phyloP scores from a whole-genome alignment of 495 filamentous ascomycete species.

The Tricharina praecox region DNA sequence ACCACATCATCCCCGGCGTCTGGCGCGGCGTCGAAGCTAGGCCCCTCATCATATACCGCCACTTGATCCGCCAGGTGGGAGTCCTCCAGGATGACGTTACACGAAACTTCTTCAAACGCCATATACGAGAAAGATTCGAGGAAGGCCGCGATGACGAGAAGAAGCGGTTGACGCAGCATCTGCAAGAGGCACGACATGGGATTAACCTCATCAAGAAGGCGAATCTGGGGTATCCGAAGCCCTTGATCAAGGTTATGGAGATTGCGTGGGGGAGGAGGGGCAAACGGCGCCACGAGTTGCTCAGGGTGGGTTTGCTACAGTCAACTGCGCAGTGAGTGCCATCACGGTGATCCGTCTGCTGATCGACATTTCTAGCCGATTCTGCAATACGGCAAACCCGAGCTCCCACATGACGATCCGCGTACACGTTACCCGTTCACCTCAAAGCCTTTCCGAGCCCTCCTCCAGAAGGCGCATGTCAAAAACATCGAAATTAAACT shows the following conservation, averaged over 20 bases:
- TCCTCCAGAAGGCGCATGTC: slow-evolving; percentile 25
- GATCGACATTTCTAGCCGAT: slow-evolving; percentile 8
- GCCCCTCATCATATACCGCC: slow-evolving; percentile 50
- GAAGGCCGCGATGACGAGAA: slow-evolving; percentile 14
- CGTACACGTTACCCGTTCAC: slow-evolving; percentile 11
- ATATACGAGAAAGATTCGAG: slow-evolving; percentile 42
- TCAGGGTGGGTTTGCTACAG: slow-evolving; percentile 30
- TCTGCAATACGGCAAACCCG: not conserved
- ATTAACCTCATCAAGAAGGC: slow-evolving; percentile 37
- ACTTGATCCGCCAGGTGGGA: slow-evolving; percentile 64
- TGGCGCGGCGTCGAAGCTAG: not conserved
- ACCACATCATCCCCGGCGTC: slow-evolving; percentile 19
- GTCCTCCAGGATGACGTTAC: slow-evolving; percentile 66
- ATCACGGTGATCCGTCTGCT: too few relatives aligned
- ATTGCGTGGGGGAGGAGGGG: slow-evolving; percentile 61
- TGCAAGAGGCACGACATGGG: slow-evolving; percentile 27
- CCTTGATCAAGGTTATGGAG: slow-evolving; percentile 47
- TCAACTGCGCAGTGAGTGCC: too few relatives aligned
- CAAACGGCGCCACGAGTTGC: slow-evolving; percentile 44
- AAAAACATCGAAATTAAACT: slow-evolving; percentile 35
- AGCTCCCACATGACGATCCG: slow-evolving; percentile 11
- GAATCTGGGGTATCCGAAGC: slow-evolving; percentile 44
- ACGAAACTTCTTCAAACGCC: slow-evolving; percentile 39
- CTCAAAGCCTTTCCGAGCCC: slow-evolving; percentile 14
- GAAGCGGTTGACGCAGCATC: slow-evolving; percentile 6